Conservation (phyloP, 305 asterid genomes). For the Fraxinus sp. region DNA sequence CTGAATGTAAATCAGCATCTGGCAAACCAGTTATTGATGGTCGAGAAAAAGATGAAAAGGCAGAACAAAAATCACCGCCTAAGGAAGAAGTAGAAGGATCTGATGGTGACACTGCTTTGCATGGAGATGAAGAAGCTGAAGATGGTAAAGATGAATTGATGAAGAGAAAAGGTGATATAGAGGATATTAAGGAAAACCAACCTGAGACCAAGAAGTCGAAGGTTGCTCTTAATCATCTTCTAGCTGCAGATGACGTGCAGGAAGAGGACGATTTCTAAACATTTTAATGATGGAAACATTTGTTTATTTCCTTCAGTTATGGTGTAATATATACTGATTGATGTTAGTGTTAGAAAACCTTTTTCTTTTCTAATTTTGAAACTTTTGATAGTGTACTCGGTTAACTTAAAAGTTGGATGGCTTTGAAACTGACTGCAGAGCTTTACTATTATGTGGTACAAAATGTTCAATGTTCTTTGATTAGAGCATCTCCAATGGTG, state of each 20-base stretch:
- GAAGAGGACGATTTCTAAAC: slow-evolving; percentile 52
- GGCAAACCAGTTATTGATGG: slow-evolving; percentile 21
- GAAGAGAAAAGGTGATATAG: slow-evolving; percentile 53
- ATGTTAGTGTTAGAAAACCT: background rate
- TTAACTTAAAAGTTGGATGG: background rate
- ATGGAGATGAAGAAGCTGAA: slow-evolving; percentile 30
- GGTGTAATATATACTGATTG: background rate
- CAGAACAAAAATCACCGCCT: slow-evolving; percentile 20
- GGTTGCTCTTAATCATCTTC: slow-evolving; percentile 73
- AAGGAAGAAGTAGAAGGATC: slow-evolving; percentile 32
- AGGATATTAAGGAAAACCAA: slow-evolving; percentile 30
- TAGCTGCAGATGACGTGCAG: slow-evolving; percentile 65
- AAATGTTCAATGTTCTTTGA: background rate
- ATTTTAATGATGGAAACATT: background rate
- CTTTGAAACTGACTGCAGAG: background rate
- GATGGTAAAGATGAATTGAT: slow-evolving; percentile 38
- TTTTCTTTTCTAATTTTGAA: background rate
- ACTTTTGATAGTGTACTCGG: background rate
- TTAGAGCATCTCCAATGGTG: background rate
- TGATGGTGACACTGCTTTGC: slow-evolving; percentile 27
- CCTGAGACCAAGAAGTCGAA: slow-evolving; percentile 56
- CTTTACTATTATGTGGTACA: background rate
- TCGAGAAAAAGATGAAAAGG: slow-evolving; percentile 36
- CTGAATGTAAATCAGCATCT: slow-evolving; percentile 40
- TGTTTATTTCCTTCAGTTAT: background rate